Conservation (phyloP, 169 alveolate species). For the Plasmodium inui region DNA sequence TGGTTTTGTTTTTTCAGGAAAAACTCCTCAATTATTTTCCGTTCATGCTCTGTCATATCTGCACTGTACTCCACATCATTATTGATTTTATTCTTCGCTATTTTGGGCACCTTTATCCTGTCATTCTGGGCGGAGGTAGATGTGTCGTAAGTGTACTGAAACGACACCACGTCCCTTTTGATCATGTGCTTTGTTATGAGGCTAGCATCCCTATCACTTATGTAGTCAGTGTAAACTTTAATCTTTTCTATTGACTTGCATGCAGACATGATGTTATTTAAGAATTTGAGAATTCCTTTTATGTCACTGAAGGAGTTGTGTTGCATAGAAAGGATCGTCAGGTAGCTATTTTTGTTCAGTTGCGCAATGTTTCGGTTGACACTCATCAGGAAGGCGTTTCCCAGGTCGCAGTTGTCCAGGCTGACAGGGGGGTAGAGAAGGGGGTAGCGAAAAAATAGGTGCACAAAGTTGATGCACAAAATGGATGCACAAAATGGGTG, state of each 20-base stretch:
- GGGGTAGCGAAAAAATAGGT: neutral
- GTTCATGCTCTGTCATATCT: constrained; percentile 29
- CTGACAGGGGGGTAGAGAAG: neutral
- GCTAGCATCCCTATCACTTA: constrained; percentile 9
- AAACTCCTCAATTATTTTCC: constrained; percentile 36
- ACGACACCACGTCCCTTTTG: constrained; percentile 35
- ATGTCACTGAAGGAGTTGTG: constrained; percentile 26
- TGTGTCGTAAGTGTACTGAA: constrained; percentile 29
- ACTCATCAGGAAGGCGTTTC: constrained; percentile 19
- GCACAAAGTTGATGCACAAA: neutral
- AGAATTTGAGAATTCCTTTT: constrained; percentile 11
- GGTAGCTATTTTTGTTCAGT: constrained; percentile 29
- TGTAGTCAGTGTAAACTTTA: constrained; percentile 1
- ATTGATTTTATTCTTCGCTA: constrained; percentile 45
- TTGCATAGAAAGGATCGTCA: constrained; percentile 33
- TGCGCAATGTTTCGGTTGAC: constrained; percentile 22
- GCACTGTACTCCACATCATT: constrained; percentile 27
- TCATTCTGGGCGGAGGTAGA: neutral
- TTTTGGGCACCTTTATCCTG: constrained; percentile 13
- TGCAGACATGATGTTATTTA: constrained; percentile 29
- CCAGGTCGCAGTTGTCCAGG: constrained; percentile 45
- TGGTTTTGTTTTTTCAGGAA: constrained; percentile 40
- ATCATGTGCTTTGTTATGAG: constrained; percentile 1
- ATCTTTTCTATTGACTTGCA: constrained; percentile 29
- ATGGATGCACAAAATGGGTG: neutral